These are phyloP conservation scores for Lecanicillium sp. DNA, from an alignment of 2,329 filamentous ascomycete genomes.

Conservation along the genomic window DNA sequence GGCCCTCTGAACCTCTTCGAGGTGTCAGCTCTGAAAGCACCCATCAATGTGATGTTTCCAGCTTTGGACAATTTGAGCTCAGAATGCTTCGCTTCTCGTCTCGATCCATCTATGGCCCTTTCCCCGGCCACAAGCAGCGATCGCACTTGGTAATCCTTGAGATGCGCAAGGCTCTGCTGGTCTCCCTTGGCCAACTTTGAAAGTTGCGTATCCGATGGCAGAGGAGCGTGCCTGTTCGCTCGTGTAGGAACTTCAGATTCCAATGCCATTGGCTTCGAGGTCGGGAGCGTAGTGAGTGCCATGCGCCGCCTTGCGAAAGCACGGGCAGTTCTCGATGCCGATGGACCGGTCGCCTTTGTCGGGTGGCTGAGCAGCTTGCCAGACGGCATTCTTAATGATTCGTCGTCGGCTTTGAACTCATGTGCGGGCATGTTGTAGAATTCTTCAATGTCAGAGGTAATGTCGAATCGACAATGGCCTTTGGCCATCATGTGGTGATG, in stretches of 20 bases:
- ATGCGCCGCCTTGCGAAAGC: not conserved
- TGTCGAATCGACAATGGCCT: slow-evolving; percentile 41
- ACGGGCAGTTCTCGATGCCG: not conserved
- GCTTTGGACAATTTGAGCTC: slow-evolving; percentile 14
- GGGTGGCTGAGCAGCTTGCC: slow-evolving; percentile 29
- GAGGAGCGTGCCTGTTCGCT: not conserved
- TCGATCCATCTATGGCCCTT: slow-evolving; percentile 14
- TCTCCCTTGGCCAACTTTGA: slow-evolving; percentile 16
- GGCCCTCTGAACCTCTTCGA: slow-evolving; percentile 13
- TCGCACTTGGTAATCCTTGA: slow-evolving; percentile 17
- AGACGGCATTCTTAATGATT: slow-evolving; percentile 29
- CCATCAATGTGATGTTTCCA: slow-evolving; percentile 17
- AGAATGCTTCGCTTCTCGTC: slow-evolving; percentile 14
- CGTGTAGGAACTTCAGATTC: not conserved
- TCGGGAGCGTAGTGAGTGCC: not conserved
- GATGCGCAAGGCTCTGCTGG: slow-evolving; percentile 18
- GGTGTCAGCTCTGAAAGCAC: slow-evolving; percentile 16
- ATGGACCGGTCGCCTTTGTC: not conserved
- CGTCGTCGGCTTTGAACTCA: slow-evolving; percentile 13
- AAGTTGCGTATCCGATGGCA: slow-evolving; percentile 13
- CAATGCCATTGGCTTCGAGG: not conserved
- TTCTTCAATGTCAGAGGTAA: slow-evolving; percentile 33
- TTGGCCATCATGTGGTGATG: slow-evolving; percentile 48
- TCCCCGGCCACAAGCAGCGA: slow-evolving; percentile 16
- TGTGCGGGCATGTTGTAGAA: slow-evolving; percentile 30